phyloP scores from a whole-genome alignment of 2,329 filamentous ascomycete genomes.

The Rhexocercosporidium sp. region DNA sequence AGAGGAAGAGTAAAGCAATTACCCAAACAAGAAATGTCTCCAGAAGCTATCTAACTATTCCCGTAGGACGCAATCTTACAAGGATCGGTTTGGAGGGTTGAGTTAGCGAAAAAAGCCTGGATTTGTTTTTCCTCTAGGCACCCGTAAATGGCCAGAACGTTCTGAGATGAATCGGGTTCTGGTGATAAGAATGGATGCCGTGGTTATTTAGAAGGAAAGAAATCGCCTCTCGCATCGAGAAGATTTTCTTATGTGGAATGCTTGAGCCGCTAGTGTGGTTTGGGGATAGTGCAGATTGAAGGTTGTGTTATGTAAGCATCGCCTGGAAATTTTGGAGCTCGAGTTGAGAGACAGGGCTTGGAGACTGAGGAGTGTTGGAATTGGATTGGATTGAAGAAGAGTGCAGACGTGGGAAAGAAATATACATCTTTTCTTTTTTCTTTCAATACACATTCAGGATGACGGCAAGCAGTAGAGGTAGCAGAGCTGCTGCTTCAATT shows the following conservation, averaged over 20 bases:
- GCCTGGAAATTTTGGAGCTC: constrained; percentile 11
- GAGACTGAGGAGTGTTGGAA: not conserved
- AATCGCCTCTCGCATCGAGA: constrained; percentile 33
- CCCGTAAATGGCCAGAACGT: constrained; percentile 89
- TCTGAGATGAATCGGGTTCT: constrained; percentile 73
- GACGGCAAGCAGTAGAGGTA: constrained; percentile 63
- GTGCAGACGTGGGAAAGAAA: not conserved
- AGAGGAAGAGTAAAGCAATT: not conserved
- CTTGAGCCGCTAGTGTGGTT: not conserved
- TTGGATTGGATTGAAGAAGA: not conserved
- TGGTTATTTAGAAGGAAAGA: constrained; percentile 49
- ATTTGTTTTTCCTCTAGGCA: constrained; percentile 79
- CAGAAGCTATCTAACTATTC: constrained; percentile 98
- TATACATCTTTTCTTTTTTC: not conserved
- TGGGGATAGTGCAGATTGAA: constrained; percentile 17
- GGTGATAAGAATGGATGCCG: constrained; percentile 94
- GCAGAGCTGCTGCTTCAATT: constrained; percentile 54
- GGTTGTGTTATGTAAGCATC: constrained; percentile 22
- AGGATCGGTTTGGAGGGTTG: constrained; percentile 65
- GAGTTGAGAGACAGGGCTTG: not conserved
- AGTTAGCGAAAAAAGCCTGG: constrained; percentile 98
- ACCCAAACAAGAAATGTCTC: constrained; percentile 62
- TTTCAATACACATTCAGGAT: constrained; percentile 43
- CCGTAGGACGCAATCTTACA: constrained; percentile 54
- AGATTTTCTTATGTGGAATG: constrained; percentile 11